Conservation (phyloP, 805 yeast species). For the Myxozyma neglecta region DNA sequence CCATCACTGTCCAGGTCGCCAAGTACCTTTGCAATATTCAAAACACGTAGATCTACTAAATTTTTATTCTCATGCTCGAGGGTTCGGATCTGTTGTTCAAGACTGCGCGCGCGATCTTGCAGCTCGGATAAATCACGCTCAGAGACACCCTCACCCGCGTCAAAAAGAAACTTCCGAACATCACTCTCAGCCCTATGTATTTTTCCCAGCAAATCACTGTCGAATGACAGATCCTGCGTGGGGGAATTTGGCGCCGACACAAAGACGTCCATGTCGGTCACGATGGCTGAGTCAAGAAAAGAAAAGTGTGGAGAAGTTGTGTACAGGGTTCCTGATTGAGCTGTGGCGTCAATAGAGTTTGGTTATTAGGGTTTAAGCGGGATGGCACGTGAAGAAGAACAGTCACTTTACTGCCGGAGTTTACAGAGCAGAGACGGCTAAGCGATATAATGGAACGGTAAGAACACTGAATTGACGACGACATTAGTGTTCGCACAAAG, state of each 20-base stretch:
- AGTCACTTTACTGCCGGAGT: too few species aligned
- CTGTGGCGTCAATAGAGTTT: neutral
- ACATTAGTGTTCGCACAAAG: too few species aligned
- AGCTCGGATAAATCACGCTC: neutral
- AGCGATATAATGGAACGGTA: too few species aligned
- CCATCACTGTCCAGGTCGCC: neutral
- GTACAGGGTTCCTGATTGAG: neutral
- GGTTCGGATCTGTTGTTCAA: neutral
- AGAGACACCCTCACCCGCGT: too few species aligned
- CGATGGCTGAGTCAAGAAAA: neutral
- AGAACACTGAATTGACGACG: too few species aligned
- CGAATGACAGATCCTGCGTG: neutral
- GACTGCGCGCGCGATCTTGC: neutral
- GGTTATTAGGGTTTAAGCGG: too few species aligned
- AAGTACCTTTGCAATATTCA: neutral
- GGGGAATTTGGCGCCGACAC: neutral
- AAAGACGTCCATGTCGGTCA: neutral
- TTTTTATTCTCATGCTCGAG: neutral
- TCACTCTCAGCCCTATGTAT: neutral
- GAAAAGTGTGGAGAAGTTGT: neutral
- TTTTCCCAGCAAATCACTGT: neutral
- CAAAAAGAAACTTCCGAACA: neutral
- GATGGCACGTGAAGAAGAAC: too few species aligned
- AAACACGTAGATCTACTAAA: neutral
- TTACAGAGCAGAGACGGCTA: too few species aligned